phyloP scores from a whole-genome alignment of 495 filamentous ascomycete species.

The Hypomontagnella monticulosa region DNA sequence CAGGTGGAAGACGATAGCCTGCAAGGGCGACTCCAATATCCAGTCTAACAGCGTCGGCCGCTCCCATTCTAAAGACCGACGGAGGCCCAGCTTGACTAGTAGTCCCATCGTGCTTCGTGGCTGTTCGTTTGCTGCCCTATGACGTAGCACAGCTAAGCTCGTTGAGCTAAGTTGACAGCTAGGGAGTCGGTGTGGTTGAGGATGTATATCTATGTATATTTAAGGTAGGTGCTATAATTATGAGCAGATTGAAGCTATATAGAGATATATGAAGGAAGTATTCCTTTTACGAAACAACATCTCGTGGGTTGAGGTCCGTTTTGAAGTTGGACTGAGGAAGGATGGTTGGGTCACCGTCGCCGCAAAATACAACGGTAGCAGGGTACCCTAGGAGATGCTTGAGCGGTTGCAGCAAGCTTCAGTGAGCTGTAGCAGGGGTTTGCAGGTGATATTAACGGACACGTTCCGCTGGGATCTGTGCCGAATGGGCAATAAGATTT shows the following conservation, averaged over 20 bases:
- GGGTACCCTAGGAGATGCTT: constrained; percentile 6
- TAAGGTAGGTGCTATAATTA: too few relatives aligned
- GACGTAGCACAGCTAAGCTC: constrained; percentile 16
- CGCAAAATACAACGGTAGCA: constrained; percentile 34
- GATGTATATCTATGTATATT: too few relatives aligned
- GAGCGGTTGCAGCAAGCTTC: neutral
- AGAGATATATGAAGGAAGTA: too few relatives aligned
- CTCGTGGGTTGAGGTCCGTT: constrained; percentile 9
- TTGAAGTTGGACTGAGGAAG: constrained; percentile 22
- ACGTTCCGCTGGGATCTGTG: constrained; percentile 17
- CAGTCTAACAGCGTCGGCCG: constrained; percentile 60
- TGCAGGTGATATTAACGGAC: constrained; percentile 14
- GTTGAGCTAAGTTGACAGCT: neutral
- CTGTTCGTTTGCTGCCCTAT: constrained; percentile 17
- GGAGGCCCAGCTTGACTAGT: constrained; percentile 49
- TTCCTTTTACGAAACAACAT: neutral
- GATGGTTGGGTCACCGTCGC: constrained; percentile 14
- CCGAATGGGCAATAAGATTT: constrained; percentile 6
- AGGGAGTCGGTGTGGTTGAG: too few relatives aligned
- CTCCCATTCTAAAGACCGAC: constrained; percentile 56
- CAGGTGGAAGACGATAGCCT: constrained; percentile 57
- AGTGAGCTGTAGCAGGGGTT: constrained; percentile 9
- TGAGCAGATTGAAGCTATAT: neutral
- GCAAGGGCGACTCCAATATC: constrained; percentile 62
- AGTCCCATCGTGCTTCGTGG: constrained; percentile 45